Percentiles rank a stretch among this genome's conserved stretches.
Conservation (phyloP, 306 rosid species). For the Trifolium repens region DNA sequence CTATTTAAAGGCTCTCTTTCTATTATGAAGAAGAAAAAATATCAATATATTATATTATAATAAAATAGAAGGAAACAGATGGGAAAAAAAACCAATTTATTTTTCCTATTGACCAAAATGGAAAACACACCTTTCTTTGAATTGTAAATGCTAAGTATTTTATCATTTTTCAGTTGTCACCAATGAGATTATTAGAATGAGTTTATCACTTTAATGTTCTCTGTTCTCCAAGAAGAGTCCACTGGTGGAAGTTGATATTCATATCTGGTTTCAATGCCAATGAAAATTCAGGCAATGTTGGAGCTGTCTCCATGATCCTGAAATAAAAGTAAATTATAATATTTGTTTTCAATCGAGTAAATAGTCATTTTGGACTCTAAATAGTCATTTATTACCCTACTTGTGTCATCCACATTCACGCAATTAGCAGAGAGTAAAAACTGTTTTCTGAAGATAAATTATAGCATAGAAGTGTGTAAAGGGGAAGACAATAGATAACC, state of each 20-base stretch:
- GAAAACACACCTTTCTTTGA: constrained; percentile 32
- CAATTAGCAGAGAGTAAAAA: too few relatives aligned
- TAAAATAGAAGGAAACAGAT: background rate
- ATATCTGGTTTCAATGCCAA: constrained; percentile 95
- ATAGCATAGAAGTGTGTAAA: too few relatives aligned
- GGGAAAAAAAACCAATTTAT: constrained; percentile 17
- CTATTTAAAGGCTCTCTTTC: constrained; percentile 42
- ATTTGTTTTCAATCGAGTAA: background rate
- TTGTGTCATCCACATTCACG: too few relatives aligned
- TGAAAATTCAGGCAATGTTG: constrained; percentile 92
- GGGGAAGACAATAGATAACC: constrained; percentile 45
- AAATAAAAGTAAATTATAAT: constrained; percentile 9
- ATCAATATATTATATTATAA: constrained; percentile 36
- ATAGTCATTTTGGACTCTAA: too few relatives aligned
- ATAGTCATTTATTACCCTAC: too few relatives aligned
- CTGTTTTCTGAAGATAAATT: too few relatives aligned
- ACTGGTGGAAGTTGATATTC: constrained; percentile 86
- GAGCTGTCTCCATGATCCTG: constrained; percentile 98
- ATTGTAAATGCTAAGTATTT: constrained; percentile 29
- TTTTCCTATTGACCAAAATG: background rate
- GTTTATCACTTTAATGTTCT: constrained; percentile 58
- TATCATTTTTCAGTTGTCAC: constrained; percentile 48
- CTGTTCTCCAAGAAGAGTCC: constrained; percentile 76
- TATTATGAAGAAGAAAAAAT: constrained; percentile 21
- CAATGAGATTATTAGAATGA: constrained; percentile 55